Conservation (phyloP, 306 rosid genomes). For the Cyamopsis tetragonoloba region DNA sequence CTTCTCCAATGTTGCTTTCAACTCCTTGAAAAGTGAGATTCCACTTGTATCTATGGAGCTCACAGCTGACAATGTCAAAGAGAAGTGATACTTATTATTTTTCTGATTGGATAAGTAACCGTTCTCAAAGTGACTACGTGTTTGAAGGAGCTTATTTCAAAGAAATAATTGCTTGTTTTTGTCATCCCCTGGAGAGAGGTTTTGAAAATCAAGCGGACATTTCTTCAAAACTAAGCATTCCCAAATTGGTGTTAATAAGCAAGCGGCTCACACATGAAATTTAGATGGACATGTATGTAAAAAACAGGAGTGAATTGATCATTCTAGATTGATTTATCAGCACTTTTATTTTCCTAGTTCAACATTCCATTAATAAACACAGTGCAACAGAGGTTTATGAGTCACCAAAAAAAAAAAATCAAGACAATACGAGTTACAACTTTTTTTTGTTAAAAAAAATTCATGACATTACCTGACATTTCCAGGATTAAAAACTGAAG, state of each 20-base stretch:
- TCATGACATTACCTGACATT: conserved; percentile 72
- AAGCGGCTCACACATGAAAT: background rate
- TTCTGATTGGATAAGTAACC: background rate
- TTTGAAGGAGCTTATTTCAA: no score
- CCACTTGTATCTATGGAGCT: conserved; percentile 91
- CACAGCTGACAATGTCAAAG: conserved; percentile 57
- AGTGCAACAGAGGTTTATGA: background rate
- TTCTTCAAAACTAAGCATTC: no score
- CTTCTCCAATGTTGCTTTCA: conserved; percentile 57
- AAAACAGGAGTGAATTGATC: background rate
- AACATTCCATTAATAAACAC: background rate
- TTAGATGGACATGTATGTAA: background rate
- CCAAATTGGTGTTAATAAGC: no score
- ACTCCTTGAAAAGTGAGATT: conserved; percentile 60
- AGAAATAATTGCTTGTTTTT: no score
- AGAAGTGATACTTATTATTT: background rate
- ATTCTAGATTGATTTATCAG: background rate
- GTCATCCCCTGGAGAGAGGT: no score
- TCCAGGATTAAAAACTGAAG: conserved; percentile 62
- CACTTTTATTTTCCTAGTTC: background rate
- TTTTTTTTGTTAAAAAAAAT: background rate
- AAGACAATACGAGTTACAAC: background rate
- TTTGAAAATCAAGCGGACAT: no score
- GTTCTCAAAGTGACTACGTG: background rate
- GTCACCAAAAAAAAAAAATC: background rate